Evolutionary conservation across 2,329 filamentous ascomycete genomes (phyloP), one percentile per base, ranked within the genome.

Genomic region (Xylaria sp.): DNA sequence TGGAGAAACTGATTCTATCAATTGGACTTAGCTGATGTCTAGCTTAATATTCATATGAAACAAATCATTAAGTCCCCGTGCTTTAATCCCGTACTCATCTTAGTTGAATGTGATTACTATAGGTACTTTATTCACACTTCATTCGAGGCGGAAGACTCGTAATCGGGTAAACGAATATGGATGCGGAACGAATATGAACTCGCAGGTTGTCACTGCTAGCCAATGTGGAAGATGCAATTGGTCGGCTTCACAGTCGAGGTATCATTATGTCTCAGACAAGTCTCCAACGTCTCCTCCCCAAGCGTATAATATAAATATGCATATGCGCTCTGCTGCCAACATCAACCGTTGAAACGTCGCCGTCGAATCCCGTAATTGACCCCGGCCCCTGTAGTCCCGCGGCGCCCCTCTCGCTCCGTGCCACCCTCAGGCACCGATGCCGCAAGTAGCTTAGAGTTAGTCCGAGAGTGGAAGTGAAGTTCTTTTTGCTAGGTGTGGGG

Each of bases 391-490:
- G 54, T 25, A 58, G 20, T 28, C 55, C 37, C 7, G 34, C 34
- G 9, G 23, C 39, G 23, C 39, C 39, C 39, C 39, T 52, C 23
- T 46, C 18, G 18, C 39, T 34, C 60, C 56, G 15, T 58, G 39
- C 39, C 39, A 15, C 56, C 10, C 8, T 28, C 23, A 13, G n/a
- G 15, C 18, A 15, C 39, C 39, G 23, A 58, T 46, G 28, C 39
- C 39, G 39, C 39, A 58, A 58, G 32, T 46, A 20, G 56, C 25
- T 32, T 57, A 44, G 55, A 39, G 20, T 20, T 7, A 46, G 3
- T 46, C 67, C 52, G 46, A 66, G 63, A 66, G 54, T 12, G 67
- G 66, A 32, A 69, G 48, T 52, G 13, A 39, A 7, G 62, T 65
- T 62, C 62, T 65, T 65, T 69, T 65, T 56, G 23, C 39, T 44